phyloP scores from a whole-genome alignment of 2,329 filamentous ascomycete genomes.

The Penicillium fuscoglaucum region DNA sequence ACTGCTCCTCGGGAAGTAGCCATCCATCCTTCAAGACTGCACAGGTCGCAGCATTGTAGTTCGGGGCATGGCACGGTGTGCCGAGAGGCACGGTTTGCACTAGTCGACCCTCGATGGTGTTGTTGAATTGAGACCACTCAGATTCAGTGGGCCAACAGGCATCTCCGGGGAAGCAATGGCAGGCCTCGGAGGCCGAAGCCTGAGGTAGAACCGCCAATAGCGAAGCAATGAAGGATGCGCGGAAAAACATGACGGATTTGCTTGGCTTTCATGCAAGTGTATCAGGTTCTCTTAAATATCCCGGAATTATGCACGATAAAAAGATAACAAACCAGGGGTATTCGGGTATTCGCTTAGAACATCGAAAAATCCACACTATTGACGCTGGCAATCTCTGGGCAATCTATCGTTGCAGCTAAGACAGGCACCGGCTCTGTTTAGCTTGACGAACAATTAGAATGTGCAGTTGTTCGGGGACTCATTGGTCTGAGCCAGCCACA shows the following conservation, averaged over 20 bases:
- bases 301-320: not conserved
- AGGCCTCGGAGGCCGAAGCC: constrained; percentile 24
- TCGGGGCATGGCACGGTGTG: constrained; percentile 52
- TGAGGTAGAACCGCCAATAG: constrained; percentile 1
- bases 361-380: not conserved
- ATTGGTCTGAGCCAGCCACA: not conserved
- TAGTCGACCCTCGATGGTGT: constrained; percentile 52
- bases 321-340: not conserved
- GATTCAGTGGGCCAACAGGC: constrained; percentile 53
- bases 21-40: constrained; percentile 45
- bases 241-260: not conserved
- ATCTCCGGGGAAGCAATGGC: constrained; percentile 55
- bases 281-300: not conserved
- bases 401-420: not conserved
- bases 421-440: not conserved
- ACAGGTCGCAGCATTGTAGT: constrained; percentile 51
- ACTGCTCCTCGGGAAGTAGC: constrained; percentile 50
- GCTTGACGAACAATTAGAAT: not conserved
- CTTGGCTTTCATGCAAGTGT: not conserved
- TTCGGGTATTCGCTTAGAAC: not conserved
- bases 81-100: constrained; percentile 56
- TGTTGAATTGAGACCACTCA: constrained; percentile 55
- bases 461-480: not conserved
- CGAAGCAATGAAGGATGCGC: not conserved
- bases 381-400: not conserved